Percentiles rank a stretch among this genome's conserved stretches.
Conservation (phyloP, 2,329 filamentous ascomycete species). For the Davidsoniella eucalypti region DNA sequence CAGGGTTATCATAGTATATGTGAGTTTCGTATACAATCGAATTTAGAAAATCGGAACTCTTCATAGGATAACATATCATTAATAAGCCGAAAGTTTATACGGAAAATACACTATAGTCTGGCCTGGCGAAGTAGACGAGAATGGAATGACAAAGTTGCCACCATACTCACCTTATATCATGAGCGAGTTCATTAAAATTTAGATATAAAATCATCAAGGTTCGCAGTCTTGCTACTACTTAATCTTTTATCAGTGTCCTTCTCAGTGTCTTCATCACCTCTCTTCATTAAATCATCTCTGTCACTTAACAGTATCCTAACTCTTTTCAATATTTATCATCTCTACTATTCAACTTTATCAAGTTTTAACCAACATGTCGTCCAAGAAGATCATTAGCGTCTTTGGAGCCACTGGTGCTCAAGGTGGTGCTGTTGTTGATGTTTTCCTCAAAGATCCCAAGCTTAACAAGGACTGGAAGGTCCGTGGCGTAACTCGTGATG, state of each 20-base stretch:
- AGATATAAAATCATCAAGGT: neutral
- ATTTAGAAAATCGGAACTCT: no score
- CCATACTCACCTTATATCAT: no score
- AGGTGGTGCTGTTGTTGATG: slow-evolving; percentile 29
- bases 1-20: no score
- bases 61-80: no score
- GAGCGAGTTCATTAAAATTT: neutral
- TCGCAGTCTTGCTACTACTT: neutral
- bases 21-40: no score
- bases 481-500: slow-evolving; percentile 31
- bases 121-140: no score
- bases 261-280: neutral
- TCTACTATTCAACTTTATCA: neutral
- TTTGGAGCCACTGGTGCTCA: slow-evolving; percentile 34
- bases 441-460: slow-evolving; percentile 29
- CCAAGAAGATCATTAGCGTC: slow-evolving; percentile 23
- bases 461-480: slow-evolving; percentile 28
- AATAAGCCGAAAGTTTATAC: no score
- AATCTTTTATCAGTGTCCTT: neutral
- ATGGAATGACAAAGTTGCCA: no score
- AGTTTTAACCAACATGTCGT: neutral
- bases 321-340: neutral
- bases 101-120: no score
- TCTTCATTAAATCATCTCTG: neutral
- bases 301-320: neutral